phyloP scores from a whole-genome alignment of 768 basidiomycete genomes.

The Nidularia sp. region DNA sequence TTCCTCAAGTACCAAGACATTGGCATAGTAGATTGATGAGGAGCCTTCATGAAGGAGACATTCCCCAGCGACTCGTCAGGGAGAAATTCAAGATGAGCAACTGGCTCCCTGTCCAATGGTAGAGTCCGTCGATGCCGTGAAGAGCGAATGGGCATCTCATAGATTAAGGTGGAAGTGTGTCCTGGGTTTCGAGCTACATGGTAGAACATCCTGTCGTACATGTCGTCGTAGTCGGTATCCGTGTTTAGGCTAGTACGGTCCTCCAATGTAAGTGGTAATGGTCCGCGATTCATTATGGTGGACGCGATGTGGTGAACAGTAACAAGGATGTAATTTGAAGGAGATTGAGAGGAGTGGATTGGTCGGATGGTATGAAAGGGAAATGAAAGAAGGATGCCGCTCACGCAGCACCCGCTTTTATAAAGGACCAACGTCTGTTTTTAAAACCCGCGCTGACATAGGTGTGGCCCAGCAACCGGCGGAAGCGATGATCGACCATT shows the following conservation, averaged over 20 bases:
- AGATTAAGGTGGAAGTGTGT: constrained; percentile 46
- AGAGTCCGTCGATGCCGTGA: constrained; percentile 54
- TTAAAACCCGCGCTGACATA: background rate
- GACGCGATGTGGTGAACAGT: background rate
- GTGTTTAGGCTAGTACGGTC: constrained; percentile 58
- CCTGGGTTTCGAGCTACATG: constrained; percentile 52
- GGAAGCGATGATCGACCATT: background rate
- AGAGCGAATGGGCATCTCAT: constrained; percentile 63
- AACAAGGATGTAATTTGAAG: background rate
- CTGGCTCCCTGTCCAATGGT: constrained; percentile 48
- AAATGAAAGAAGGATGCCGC: background rate
- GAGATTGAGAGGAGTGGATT: background rate
- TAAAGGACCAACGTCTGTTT: background rate
- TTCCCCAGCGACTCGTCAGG: constrained; percentile 56
- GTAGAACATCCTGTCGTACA: constrained; percentile 73
- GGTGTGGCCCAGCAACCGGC: background rate
- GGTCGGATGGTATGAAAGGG: background rate
- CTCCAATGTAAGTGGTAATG: constrained; percentile 57
- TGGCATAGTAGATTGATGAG: constrained; percentile 38
- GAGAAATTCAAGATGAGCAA: constrained; percentile 57
- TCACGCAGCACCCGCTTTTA: background rate
- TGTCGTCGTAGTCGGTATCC: constrained; percentile 68
- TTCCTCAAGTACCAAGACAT: constrained; percentile 66
- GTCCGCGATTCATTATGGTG: background rate
- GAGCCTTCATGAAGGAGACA: constrained; percentile 45